These are phyloP conservation scores for Ophiostoma fasciatum DNA, from an alignment of 2,329 filamentous ascomycete species.

Conservation along the genomic window DNA sequence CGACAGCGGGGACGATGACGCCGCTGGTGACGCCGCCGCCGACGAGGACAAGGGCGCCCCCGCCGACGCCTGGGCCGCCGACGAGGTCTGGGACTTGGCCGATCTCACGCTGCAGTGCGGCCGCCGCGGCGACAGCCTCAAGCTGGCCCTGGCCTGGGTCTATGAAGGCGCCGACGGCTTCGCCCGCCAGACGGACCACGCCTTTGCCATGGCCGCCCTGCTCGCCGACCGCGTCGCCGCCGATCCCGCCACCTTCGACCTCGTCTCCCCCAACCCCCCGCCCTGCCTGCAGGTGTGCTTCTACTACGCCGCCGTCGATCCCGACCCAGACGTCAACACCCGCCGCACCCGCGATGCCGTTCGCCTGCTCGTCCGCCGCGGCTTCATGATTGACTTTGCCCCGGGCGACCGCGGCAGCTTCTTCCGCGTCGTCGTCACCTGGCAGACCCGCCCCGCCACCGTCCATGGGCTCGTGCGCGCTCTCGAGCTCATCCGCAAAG, in stretches of 20 bases:
- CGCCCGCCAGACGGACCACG: slow-evolving; percentile 51
- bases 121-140: slow-evolving; percentile 69
- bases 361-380: slow-evolving; percentile 29
- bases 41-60: slow-evolving; percentile 12
- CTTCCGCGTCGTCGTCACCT: slow-evolving; percentile 45
- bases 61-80: slow-evolving; percentile 15
- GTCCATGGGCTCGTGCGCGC: slow-evolving; percentile 38
- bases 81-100: slow-evolving; percentile 72
- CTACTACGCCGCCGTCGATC: slow-evolving; percentile 49
- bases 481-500: slow-evolving; percentile 30
- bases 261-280: slow-evolving; percentile 63
- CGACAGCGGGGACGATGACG: slow-evolving; percentile 61
- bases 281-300: slow-evolving; percentile 93
- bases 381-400: slow-evolving; percentile 49
- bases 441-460: slow-evolving; percentile 36
- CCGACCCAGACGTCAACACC: slow-evolving; percentile 30
- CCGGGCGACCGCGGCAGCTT: slow-evolving; percentile 40
- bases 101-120: slow-evolving; percentile 92
- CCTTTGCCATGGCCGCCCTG: slow-evolving; percentile 55
- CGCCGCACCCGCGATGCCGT: slow-evolving; percentile 33
- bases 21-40: slow-evolving; percentile 46
- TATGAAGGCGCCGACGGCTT: slow-evolving; percentile 76
- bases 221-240: slow-evolving; percentile 45
- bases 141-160: slow-evolving; percentile 76
- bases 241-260: slow-evolving; percentile 41